phyloP scores from a whole-genome alignment of 2,329 filamentous ascomycete species.

The Gremmenia infestans region DNA sequence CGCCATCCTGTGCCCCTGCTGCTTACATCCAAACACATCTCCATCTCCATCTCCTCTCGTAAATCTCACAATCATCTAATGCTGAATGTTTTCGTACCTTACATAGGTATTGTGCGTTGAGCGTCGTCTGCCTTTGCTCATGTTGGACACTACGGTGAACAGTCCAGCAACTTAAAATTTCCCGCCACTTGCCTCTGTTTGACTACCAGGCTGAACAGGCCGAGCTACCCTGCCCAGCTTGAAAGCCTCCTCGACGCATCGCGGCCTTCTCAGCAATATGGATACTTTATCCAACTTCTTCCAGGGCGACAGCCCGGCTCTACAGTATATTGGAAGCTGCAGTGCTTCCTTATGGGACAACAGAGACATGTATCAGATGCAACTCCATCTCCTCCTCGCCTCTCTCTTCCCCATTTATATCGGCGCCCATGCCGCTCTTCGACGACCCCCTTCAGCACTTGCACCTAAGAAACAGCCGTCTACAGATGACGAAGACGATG shows the following conservation, averaged over 20 bases:
- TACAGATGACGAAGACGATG: slow-evolving; percentile 41
- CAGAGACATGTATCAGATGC: slow-evolving; percentile 24
- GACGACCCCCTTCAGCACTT: slow-evolving; percentile 74
- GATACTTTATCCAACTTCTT: slow-evolving; percentile 13
- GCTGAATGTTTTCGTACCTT: not conserved
- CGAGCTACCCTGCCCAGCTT: not conserved
- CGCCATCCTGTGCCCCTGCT: not conserved
- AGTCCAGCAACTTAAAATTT: not conserved
- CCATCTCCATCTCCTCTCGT: not conserved
- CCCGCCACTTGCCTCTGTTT: not conserved
- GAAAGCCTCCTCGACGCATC: not conserved
- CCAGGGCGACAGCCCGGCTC: slow-evolving; percentile 17
- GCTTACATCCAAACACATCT: not conserved
- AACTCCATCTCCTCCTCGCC: slow-evolving; percentile 55
- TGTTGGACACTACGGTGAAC: not conserved
- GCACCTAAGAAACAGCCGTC: slow-evolving; percentile 40
- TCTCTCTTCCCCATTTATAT: slow-evolving; percentile 80
- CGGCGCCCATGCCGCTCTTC: slow-evolving; percentile 78
- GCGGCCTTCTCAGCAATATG: slow-evolving; percentile 3
- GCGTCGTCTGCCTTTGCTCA: not conserved
- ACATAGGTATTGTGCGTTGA: not conserved
- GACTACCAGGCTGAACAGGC: too few species aligned
- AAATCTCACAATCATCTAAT: too few species aligned
- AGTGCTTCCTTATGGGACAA: slow-evolving; percentile 18
- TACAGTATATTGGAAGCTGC: slow-evolving; percentile 26